Conservation (phyloP, 495 filamentous ascomycete genomes). For the Xylaria cubensis region DNA sequence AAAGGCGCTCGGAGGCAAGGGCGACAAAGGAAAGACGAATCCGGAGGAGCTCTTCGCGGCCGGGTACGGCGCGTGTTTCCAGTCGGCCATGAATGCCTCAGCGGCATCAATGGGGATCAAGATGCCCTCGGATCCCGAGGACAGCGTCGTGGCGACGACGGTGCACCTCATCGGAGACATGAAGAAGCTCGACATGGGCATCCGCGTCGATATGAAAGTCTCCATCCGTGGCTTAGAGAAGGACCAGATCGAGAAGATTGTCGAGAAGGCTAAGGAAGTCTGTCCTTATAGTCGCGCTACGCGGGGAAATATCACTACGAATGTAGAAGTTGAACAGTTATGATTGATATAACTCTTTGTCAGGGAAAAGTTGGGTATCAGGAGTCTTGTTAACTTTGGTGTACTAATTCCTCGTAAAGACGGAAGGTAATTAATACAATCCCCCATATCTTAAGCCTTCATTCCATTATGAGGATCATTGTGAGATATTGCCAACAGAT, state of each 20-base stretch:
- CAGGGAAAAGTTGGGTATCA: background rate
- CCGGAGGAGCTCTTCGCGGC: constrained; percentile 30
- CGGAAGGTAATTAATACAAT: background rate
- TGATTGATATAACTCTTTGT: background rate
- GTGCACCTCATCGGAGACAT: constrained; percentile 30
- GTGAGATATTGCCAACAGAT: background rate
- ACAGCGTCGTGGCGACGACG: constrained; percentile 25
- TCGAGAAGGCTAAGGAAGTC: constrained; percentile 20
- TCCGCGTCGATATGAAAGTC: constrained; percentile 24
- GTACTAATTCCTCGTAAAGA: background rate
- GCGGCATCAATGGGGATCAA: constrained; percentile 18
- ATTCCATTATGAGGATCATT: background rate
- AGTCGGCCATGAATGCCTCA: constrained; percentile 27
- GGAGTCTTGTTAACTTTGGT: background rate
- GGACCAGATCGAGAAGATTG: constrained; percentile 21
- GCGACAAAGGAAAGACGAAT: constrained; percentile 28
- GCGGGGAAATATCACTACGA: constrained; percentile 22
- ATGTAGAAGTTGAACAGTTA: constrained; percentile 20
- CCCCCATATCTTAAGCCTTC: background rate
- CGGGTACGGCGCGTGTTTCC: constrained; percentile 28
- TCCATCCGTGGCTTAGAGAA: constrained; percentile 19
- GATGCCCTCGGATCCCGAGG: constrained; percentile 21
- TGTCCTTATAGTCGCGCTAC: constrained; percentile 30
- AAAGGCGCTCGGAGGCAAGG: constrained; percentile 21
- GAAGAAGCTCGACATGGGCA: constrained; percentile 28